These are phyloP conservation scores for Kentomonas sorsogonicus DNA, from an alignment of 208 protist genomes.

Conservation along the genomic window DNA sequence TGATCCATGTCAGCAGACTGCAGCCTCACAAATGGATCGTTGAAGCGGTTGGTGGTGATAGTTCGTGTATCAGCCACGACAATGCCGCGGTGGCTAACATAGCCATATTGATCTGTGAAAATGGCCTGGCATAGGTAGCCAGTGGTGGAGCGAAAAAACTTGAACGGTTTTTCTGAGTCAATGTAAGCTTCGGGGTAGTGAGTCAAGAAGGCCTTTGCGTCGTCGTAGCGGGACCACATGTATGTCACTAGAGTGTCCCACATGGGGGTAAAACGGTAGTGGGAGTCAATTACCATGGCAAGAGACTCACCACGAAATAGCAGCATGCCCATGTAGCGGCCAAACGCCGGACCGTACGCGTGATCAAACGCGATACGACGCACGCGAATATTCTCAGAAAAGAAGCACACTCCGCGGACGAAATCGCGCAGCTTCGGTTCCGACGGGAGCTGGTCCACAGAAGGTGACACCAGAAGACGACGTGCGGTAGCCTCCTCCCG, in stretches of 20 bases:
- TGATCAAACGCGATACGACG: slow-evolving; percentile 36
- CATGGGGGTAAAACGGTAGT: slow-evolving; percentile 70
- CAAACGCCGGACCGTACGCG: slow-evolving; percentile 74
- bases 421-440: neutral
- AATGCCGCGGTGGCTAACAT: slow-evolving; percentile 37
- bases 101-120: slow-evolving; percentile 36
- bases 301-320: slow-evolving; percentile 72
- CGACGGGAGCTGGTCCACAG: neutral
- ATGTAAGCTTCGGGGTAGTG: slow-evolving; percentile 68
- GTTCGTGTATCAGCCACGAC: too few species aligned
- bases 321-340: slow-evolving; percentile 79
- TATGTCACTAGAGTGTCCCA: slow-evolving; percentile 59
- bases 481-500: too few species aligned
- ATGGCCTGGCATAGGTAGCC: slow-evolving; percentile 60
- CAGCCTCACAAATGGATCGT: slow-evolving; percentile 42
- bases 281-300: slow-evolving; percentile 73
- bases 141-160: slow-evolving; percentile 19
- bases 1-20: too few species aligned
- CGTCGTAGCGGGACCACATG: slow-evolving; percentile 24
- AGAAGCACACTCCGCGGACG: slow-evolving; percentile 39
- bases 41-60: slow-evolving; percentile 5
- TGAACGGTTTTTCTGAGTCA: neutral
- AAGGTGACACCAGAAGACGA: neutral
- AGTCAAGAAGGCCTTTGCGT: slow-evolving; percentile 55
- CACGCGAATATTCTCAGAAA: slow-evolving; percentile 49